Conservation (phyloP, 495 filamentous ascomycete genomes). For the Sporormia fimetaria region DNA sequence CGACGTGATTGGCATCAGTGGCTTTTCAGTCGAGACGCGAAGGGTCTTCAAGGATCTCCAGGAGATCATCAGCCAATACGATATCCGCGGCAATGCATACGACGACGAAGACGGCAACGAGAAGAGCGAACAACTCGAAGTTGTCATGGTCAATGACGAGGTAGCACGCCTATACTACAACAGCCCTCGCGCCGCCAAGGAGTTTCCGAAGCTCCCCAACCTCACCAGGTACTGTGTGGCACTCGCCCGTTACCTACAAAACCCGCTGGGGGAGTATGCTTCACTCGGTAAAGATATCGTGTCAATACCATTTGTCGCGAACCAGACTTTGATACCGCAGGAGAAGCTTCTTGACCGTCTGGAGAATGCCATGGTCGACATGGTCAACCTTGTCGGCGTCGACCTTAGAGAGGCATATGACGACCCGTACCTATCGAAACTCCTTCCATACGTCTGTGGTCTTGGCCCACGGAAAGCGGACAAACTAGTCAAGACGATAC, state of each 20-base stretch:
- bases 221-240: slow-evolving; percentile 81
- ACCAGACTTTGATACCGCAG: slow-evolving; percentile 74
- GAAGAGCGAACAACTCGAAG: slow-evolving; percentile 62
- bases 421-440: slow-evolving; percentile 66
- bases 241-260: slow-evolving; percentile 81
- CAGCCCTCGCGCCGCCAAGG: slow-evolving; percentile 65
- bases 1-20: slow-evolving; percentile 81
- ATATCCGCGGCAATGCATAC: slow-evolving; percentile 61
- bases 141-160: slow-evolving; percentile 90
- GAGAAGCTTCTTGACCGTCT: slow-evolving; percentile 76
- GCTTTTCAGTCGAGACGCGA: slow-evolving; percentile 81
- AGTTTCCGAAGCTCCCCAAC: slow-evolving; percentile 66
- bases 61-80: slow-evolving; percentile 59
- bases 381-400: slow-evolving; percentile 92
- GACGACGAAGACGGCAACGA: slow-evolving; percentile 53
- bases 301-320: slow-evolving; percentile 76
- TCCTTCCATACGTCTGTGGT: slow-evolving; percentile 85
- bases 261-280: slow-evolving; percentile 90
- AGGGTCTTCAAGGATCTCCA: slow-evolving; percentile 69
- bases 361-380: slow-evolving; percentile 91
- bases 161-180: slow-evolving; percentile 88
- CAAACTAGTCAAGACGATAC: slow-evolving; percentile 77
- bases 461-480: slow-evolving; percentile 87
- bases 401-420: slow-evolving; percentile 83
- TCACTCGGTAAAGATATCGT: slow-evolving; percentile 77